These are phyloP conservation scores for Fusarium albidum DNA, from an alignment of 2,329 filamentous ascomycete genomes.

Conservation along the genomic window DNA sequence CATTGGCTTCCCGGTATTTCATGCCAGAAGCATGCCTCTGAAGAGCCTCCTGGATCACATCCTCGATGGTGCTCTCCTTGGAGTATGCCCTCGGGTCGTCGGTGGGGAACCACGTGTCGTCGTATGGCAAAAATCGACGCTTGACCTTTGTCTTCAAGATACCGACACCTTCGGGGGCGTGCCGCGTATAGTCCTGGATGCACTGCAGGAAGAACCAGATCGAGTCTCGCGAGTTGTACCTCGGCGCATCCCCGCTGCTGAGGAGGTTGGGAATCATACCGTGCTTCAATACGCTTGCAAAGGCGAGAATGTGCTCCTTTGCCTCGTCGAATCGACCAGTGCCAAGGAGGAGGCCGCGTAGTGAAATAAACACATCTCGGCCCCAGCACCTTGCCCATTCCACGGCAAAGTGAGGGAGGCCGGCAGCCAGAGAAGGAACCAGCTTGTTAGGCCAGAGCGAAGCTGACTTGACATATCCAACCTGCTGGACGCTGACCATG, in stretches of 20 bases:
- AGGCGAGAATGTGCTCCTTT: constrained; percentile 92
- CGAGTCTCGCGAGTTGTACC: constrained; percentile 96
- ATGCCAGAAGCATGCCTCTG: constrained; percentile 91
- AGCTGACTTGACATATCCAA: constrained; percentile 86
- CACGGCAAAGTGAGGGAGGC: constrained; percentile 90
- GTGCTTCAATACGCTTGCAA: constrained; percentile 95
- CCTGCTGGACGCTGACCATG: constrained; percentile 92
- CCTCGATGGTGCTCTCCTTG: constrained; percentile 80
- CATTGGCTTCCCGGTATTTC: constrained; percentile 94
- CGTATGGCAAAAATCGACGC: constrained; percentile 90
- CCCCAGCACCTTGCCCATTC: constrained; percentile 98
- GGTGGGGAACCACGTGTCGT: constrained; percentile 91
- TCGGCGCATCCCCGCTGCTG: constrained; percentile 81
- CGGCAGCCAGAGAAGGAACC: constrained; percentile 89
- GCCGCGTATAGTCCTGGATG: constrained; percentile 89
- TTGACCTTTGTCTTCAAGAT: constrained; percentile 81
- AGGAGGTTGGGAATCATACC: constrained; percentile 98
- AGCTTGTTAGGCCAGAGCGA: constrained; percentile 87
- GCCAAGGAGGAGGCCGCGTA: constrained; percentile 89
- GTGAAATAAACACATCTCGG: constrained; percentile 94
- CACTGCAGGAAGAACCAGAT: constrained; percentile 98
- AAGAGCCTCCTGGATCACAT: constrained; percentile 91
- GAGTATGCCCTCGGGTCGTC: constrained; percentile 89
- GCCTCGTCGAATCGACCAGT: constrained; percentile 90
- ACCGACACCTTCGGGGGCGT: constrained; percentile 78